These are phyloP conservation scores for Alternaria dauci DNA, from an alignment of 2,329 filamentous ascomycete genomes.

Conservation along the genomic window DNA sequence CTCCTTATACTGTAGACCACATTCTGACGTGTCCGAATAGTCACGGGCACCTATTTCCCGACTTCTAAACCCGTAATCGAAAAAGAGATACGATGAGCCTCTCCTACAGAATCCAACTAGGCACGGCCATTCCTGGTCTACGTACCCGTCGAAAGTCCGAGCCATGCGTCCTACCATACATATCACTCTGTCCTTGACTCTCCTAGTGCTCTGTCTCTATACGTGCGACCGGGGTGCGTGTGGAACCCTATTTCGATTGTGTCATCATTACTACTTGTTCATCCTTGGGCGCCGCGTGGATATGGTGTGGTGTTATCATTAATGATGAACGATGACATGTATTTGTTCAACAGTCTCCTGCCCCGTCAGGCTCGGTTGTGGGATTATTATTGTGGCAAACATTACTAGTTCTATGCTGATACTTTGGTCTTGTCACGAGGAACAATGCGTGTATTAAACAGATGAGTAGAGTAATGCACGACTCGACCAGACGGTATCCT, in stretches of 20 bases:
- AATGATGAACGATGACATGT: neutral
- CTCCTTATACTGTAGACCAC: slow-evolving; percentile 33
- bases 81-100: slow-evolving; percentile 11
- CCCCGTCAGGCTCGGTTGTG: neutral
- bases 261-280: slow-evolving; percentile 5
- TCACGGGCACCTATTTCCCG: slow-evolving; percentile 46
- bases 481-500: neutral
- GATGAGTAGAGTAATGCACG: slow-evolving; percentile 7
- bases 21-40: slow-evolving; percentile 46
- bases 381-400: neutral
- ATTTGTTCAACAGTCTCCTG: neutral
- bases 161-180: slow-evolving; percentile 8
- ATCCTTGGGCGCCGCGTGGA: neutral
- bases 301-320: slow-evolving; percentile 1
- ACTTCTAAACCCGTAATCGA: slow-evolving; percentile 36
- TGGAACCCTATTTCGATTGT: neutral
- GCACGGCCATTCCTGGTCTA: slow-evolving; percentile 17
- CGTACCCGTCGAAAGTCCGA: slow-evolving; percentile 15
- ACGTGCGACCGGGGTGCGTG: neutral
- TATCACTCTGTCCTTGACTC: slow-evolving; percentile 6
- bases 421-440: neutral
- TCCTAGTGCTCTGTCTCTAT: slow-evolving; percentile 2
- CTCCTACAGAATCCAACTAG: slow-evolving; percentile 12
- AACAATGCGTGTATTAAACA: slow-evolving; percentile 1
- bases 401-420: neutral